These are phyloP conservation scores for Aquilaria malaccensis DNA, from an alignment of 345 rosid genomes.

Conservation along the genomic window DNA sequence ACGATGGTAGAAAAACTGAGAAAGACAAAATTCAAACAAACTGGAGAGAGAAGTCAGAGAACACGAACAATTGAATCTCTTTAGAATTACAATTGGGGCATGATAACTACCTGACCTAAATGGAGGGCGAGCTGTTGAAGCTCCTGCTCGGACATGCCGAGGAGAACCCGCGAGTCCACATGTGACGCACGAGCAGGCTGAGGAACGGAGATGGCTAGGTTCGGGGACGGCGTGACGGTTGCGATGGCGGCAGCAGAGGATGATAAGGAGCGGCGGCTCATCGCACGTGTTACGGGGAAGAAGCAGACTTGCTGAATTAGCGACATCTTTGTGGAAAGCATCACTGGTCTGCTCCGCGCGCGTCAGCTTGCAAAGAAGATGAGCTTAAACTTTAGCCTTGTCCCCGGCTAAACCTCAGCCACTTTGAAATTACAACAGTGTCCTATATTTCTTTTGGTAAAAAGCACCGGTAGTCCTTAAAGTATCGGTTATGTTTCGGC, in stretches of 20 bases:
- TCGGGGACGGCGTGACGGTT: conserved; percentile 22
- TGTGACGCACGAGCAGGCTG: conserved; percentile 36
- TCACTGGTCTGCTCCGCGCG: conserved; percentile 10
- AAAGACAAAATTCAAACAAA: background rate
- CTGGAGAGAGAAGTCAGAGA: too few relatives aligned
- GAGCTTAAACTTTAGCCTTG: conserved; percentile 20
- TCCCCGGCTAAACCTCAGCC: conserved; percentile 27
- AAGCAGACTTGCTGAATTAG: conserved; percentile 53
- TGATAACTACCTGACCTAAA: conserved; percentile 58
- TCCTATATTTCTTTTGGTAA: background rate
- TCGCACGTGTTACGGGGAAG: conserved; percentile 47
- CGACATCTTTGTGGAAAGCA: conserved; percentile 45
- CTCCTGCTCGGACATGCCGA: conserved; percentile 87
- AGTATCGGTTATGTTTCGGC: too few relatives aligned
- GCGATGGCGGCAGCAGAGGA: conserved; percentile 14
- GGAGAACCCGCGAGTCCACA: conserved; percentile 61
- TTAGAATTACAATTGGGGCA: background rate
- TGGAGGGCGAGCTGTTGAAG: conserved; percentile 79
- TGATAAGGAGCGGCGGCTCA: conserved; percentile 30
- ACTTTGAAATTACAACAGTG: too few relatives aligned
- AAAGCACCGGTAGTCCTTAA: too few relatives aligned
- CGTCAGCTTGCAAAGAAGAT: background rate
- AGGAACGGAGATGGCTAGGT: conserved; percentile 20
- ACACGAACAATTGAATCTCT: too few relatives aligned
- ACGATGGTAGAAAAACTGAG: background rate